Base-by-base conservation (phyloP, 2,329 filamentous ascomycete species). In the Intubia oerlemansii region DNA sequence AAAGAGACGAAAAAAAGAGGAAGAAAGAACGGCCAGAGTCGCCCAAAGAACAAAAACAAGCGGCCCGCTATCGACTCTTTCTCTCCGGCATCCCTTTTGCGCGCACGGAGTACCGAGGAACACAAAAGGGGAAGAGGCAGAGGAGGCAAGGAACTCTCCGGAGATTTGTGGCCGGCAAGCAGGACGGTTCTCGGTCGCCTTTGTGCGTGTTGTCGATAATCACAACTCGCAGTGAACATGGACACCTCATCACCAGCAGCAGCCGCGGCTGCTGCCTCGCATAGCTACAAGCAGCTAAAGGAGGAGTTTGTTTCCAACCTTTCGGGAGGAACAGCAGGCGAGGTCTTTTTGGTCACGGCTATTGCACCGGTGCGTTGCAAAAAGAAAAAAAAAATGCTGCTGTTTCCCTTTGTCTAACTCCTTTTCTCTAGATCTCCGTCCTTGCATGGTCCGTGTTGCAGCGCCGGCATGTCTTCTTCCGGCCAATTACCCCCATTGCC, bases 261-360 rank as follows among this genome's bases (percentile, higher is more conserved):
- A 29, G 28, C 31, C 5, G 33, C 32, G 2, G 37, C 32, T 3
- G 29, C 37, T 4, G 34, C 49, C 44, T 42, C 54, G 26, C 50
- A 51, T 33, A 73, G 62, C 51, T 92, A 93, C 59, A 98, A 93
- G 54, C 67, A 76, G 43, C 62, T 76, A 40, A 98, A 98, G 56
- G 84, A 91, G 58, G 81, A 81, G 45, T 92, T 92, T 49, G 88
- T 98, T 44, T 92, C 85, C 31, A 79, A 82, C 48, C 67, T 92
- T 17, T 72, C 75, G 6, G 88, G 88, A 23, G 81, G 88, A 34
- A 64, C 70, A 18, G 71, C 91, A 35, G 56, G 62, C 40, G 88
- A 98, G 48, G 84, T 98, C 54, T 85, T 84, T 48, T 64, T 67
- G 41, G 78, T 95, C 40, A 81, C 79, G 27, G 64, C 78, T 27